A percentile compares a stretch with the other conserved stretches of the same genome.
phyloP scores from a whole-genome alignment of 1,284 basidiomycete genomes.

The Ustilago shanxiensis region DNA sequence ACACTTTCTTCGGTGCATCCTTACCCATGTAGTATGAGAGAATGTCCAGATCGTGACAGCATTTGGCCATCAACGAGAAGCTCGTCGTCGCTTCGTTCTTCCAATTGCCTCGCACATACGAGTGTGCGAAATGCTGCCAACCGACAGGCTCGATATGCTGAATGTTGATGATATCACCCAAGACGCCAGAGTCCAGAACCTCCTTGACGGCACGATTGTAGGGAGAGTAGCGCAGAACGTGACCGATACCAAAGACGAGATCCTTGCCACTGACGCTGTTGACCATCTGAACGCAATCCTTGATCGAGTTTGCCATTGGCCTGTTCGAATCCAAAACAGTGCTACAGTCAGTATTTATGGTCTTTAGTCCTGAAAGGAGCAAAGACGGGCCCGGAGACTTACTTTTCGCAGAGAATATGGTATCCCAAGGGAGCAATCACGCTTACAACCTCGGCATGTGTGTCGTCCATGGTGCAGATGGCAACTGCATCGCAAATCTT shows the following conservation, averaged over 20 bases:
- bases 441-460: constrained; percentile 40
- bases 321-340: too few species aligned
- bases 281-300: constrained; percentile 42
- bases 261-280: constrained; percentile 30
- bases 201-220: constrained; percentile 43
- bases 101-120: constrained; percentile 47
- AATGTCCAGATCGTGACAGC: constrained; percentile 44
- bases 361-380: too few species aligned
- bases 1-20: constrained; percentile 28
- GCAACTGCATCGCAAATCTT: constrained; percentile 46
- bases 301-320: constrained; percentile 45
- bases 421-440: constrained; percentile 40
- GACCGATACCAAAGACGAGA: constrained; percentile 39
- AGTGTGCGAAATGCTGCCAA: constrained; percentile 49
- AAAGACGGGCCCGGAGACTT: not conserved
- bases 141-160: constrained; percentile 46
- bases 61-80: constrained; percentile 47
- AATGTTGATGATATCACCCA: constrained; percentile 48
- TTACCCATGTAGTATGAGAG: constrained; percentile 44
- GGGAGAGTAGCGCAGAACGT: constrained; percentile 43
- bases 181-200: constrained; percentile 37
- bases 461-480: constrained; percentile 47
- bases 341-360: too few species aligned
- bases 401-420: constrained; percentile 48
- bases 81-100: constrained; percentile 39